Conservation (phyloP, 805 yeast species). For the Ogataea paradorogensis region DNA sequence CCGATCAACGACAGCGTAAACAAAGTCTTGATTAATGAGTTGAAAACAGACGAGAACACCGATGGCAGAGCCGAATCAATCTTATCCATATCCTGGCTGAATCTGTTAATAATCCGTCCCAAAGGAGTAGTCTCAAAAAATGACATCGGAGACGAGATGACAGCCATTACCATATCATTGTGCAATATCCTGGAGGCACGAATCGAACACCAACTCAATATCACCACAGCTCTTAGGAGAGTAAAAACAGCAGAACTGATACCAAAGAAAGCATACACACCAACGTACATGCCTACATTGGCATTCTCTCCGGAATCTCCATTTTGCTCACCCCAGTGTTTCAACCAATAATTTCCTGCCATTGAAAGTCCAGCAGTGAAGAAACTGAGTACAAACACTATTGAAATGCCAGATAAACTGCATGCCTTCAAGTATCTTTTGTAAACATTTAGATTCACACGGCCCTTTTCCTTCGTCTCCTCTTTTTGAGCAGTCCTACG, state of each 20-base stretch:
- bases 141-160: constrained; percentile 59
- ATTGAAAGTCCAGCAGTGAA: constrained; percentile 31
- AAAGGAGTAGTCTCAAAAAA: constrained; percentile 69
- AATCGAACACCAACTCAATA: constrained; percentile 52
- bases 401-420: constrained; percentile 45
- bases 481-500: constrained; percentile 44
- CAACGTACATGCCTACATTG: constrained; percentile 45
- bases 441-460: constrained; percentile 54
- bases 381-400: constrained; percentile 36
- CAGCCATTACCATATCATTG: constrained; percentile 51
- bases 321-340: constrained; percentile 63
- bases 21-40: constrained; percentile 41
- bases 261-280: constrained; percentile 56
- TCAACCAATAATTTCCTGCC: constrained; percentile 60
- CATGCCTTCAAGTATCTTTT: constrained; percentile 58
- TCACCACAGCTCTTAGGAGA: constrained; percentile 42
- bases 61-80: constrained; percentile 59
- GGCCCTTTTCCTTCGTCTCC: constrained; percentile 58
- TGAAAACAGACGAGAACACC: constrained; percentile 47
- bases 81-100: constrained; percentile 58
- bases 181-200: constrained; percentile 56
- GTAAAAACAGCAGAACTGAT: constrained; percentile 48
- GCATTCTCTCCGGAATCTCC: constrained; percentile 41
- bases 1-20: constrained; percentile 54
- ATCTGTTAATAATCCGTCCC: constrained; percentile 64